phyloP scores from a whole-genome alignment of 2,329 filamentous ascomycete species.

The Fonsecaea multimorphosa region DNA sequence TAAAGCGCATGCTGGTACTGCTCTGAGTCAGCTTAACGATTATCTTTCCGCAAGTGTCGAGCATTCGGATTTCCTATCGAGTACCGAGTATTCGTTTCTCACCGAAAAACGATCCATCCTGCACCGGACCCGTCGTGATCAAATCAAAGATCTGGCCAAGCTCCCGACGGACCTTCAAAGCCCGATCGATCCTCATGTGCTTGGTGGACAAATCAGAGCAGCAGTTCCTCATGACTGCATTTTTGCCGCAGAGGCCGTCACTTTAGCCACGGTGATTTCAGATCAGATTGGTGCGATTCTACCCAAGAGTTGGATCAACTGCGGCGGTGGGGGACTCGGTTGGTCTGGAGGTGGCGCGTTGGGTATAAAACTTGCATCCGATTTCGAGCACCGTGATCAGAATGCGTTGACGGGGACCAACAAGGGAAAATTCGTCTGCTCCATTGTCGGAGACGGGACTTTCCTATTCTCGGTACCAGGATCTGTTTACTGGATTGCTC shows the following conservation, averaged over 20 bases:
- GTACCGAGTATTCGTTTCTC: slow-evolving; percentile 43
- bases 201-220: slow-evolving; percentile 62
- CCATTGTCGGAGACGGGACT: slow-evolving; percentile 71
- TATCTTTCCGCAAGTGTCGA: slow-evolving; percentile 60
- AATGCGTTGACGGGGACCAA: slow-evolving; percentile 42
- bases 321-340: slow-evolving; percentile 78
- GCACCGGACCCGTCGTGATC: slow-evolving; percentile 64
- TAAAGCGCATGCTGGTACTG: slow-evolving; percentile 67
- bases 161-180: slow-evolving; percentile 62
- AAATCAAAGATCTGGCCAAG: slow-evolving; percentile 63
- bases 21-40: slow-evolving; percentile 72
- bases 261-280: slow-evolving; percentile 68
- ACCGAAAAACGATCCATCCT: slow-evolving; percentile 53
- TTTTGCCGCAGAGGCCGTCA: slow-evolving; percentile 79
- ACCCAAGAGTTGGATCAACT: slow-evolving; percentile 80
- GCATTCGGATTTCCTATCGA: slow-evolving; percentile 50
- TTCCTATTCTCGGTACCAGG: slow-evolving; percentile 70
- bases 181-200: slow-evolving; percentile 65
- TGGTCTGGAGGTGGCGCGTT: slow-evolving; percentile 79
- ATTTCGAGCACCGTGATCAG: slow-evolving; percentile 58
- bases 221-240: slow-evolving; percentile 69
- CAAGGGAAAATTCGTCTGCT: slow-evolving; percentile 66
- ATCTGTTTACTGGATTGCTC: slow-evolving; percentile 71
- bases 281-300: slow-evolving; percentile 72
- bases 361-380: slow-evolving; percentile 75